Conservation (phyloP, 495 filamentous ascomycete species). For the Xylaria castorea region DNA sequence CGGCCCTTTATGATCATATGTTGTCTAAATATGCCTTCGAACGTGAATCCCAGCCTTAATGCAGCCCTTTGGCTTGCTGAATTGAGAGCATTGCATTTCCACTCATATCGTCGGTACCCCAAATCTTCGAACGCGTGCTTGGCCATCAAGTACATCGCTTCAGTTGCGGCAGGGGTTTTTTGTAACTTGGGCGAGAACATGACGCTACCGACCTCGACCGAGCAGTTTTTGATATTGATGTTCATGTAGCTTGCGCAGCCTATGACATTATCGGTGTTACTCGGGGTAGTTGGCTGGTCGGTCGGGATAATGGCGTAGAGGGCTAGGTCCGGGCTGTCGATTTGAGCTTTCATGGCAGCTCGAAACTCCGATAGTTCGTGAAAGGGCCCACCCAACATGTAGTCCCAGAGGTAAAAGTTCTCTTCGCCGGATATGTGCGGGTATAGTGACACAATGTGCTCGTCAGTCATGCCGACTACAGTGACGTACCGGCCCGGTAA, state of each 20-base stretch:
- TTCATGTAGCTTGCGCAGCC: slow-evolving; percentile 54
- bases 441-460: slow-evolving; percentile 52
- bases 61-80: slow-evolving; percentile 56
- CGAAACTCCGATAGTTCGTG: slow-evolving; percentile 43
- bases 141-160: slow-evolving; percentile 57
- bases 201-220: slow-evolving; percentile 59
- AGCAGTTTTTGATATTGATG: slow-evolving; percentile 48
- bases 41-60: slow-evolving; percentile 57
- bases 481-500: slow-evolving; percentile 48
- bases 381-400: slow-evolving; percentile 54
- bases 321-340: slow-evolving; percentile 43
- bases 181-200: slow-evolving; percentile 55
- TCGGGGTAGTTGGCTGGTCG: slow-evolving; percentile 5
- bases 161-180: slow-evolving; percentile 57
- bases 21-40: slow-evolving; percentile 62
- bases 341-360: slow-evolving; percentile 36
- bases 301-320: slow-evolving; percentile 53
- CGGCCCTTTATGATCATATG: slow-evolving; percentile 63
- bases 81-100: slow-evolving; percentile 64
- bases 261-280: slow-evolving; percentile 34
- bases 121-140: slow-evolving; percentile 56
- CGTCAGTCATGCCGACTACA: slow-evolving; percentile 45
- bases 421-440: slow-evolving; percentile 45
- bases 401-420: slow-evolving; percentile 53
- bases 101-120: slow-evolving; percentile 62